Percentiles rank a stretch among this genome's conserved stretches.
These are phyloP conservation scores for Schizothecium vesticola DNA, from an alignment of 495 filamentous ascomycete species.

Conservation along the genomic window DNA sequence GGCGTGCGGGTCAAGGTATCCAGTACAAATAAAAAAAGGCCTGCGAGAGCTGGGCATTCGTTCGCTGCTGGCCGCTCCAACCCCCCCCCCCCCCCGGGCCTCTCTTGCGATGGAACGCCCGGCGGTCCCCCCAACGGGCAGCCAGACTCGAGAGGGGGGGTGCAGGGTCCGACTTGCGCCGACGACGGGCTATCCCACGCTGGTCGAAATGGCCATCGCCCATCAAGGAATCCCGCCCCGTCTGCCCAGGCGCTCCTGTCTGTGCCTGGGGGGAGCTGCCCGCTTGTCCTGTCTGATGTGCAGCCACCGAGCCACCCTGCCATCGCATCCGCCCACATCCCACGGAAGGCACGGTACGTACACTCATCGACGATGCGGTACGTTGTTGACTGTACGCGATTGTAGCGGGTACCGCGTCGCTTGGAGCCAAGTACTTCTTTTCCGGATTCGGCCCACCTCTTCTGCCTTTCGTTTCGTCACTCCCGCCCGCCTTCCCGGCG, in stretches of 20 bases:
- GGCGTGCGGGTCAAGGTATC: constrained; percentile 11
- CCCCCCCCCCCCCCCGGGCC: neutral
- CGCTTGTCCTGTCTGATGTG: constrained; percentile 10
- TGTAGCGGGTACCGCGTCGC: constrained; percentile 15
- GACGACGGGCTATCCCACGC: constrained; percentile 18
- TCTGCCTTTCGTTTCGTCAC: constrained; percentile 23
- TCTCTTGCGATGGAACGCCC: neutral
- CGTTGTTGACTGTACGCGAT: neutral
- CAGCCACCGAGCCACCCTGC: constrained; percentile 1
- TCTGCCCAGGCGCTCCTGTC: neutral
- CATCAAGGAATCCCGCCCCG: neutral
- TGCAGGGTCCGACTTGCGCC: constrained; percentile 13
- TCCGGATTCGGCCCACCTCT: constrained; percentile 21
- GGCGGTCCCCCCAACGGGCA: constrained; percentile 1
- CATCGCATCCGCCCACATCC: neutral
- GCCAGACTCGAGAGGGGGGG: neutral
- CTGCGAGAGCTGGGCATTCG: neutral
- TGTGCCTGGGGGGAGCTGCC: neutral
- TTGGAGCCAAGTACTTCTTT: constrained; percentile 13
- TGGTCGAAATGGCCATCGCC: neutral
- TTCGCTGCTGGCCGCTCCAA: neutral
- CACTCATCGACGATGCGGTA: neutral
- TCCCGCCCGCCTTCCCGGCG: constrained; percentile 12
- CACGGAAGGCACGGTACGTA: neutral
- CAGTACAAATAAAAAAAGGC: constrained; percentile 1